Base-by-base conservation (phyloP, 2,329 filamentous ascomycete genomes). In the Blumeria hordei region DNA sequence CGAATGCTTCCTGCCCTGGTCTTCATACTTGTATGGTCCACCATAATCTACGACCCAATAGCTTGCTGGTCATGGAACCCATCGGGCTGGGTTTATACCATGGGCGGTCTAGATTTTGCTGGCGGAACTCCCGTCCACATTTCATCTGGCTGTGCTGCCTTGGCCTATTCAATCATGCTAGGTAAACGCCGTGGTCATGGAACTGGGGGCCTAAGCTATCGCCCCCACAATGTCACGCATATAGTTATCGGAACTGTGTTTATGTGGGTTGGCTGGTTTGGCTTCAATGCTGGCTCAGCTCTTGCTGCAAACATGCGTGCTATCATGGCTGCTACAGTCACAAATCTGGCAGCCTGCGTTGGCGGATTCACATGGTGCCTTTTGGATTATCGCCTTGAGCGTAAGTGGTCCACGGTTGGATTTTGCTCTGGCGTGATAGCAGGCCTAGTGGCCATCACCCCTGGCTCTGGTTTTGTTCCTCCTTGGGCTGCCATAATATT, bases 41-140 rank as follows among this genome's bases (percentile, higher is more conserved):
- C 87, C 3, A 65, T 93, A 57, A 81, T 94, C 65, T 94, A 93
- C 68, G 85, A 93, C 63, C 83, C 86, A 1, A 86, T 94, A 64
- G 87, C 86, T 49, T 93, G 85, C 74, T 94, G 87, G 87, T 92
- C 85, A 6, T 94, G 87, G 87, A 93, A 93, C 66, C 70, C 83
- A 0, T 71, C 71, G 36, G 87, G 87, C 21, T 94, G 87, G 87
- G 78, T 56, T 16, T 60, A 56, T 55, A 58, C 60, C 45, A 56
- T 60, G 55, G 61, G 61, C 8, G 58, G 56, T 12, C 54, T 61
- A n/a, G 61, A 62, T 45, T 62, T 62, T 43, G 61, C 61, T 28
- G 61, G 61, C 28, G 59, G 59, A 57, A 60, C 85, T 2, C 86
- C 87, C 0, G 87, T 94, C 49, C 86, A 94, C 65, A 90, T 93